Base-by-base conservation (phyloP, 768 basidiomycete species). In the Leccinum longicurvipes region DNA sequence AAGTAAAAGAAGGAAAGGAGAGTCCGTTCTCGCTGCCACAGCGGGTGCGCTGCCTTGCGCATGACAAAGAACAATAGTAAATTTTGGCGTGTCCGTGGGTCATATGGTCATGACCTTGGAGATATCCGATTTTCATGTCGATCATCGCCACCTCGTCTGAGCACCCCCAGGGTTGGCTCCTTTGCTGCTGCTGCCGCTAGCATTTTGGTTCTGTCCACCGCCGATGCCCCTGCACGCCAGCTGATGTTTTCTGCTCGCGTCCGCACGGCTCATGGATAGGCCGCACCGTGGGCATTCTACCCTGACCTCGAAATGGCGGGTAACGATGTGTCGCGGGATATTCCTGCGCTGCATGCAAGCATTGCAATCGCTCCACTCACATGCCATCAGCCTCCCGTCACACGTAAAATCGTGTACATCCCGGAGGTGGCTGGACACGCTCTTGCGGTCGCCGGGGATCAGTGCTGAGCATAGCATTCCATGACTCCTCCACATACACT, bases 291-390 rank as follows among this genome's bases (percentile, higher is more conserved):
- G 9, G 39, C 68, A 69, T 17, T 24, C 3, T 44, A 63, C 58
- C 41, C 62, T 71, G 47, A 69, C 48, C 54, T 47, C 69, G 6
- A 69, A 17, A 14, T 69, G 68, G 36, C 55, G 60, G 0, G 66
- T 31, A 12, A 70, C 45, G 12, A 69, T 65, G 27, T 69, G 68
- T 1, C 68, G 55, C 3, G 68, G 57, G 11, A 71, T 48, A 15
- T 67, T 69, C 21, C 69, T 45, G 24, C 67, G 62, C 47, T 71
- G 68, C 56, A 69, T 61, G 4, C 2, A 1, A 11, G 27, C 2
- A 10, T 11, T 27, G 49, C 68, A 69, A 0, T 27, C 51, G 6
- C 31, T 42, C 68, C 68, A 69, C 7, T 50, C 49, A 25, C 68
- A 70, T 0, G 1, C 34, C 31, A 58, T 46, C 39, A 1, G 28